These are phyloP conservation scores for Kwoniella bestiolae DNA, from an alignment of 768 basidiomycete species.

Conservation along the genomic window DNA sequence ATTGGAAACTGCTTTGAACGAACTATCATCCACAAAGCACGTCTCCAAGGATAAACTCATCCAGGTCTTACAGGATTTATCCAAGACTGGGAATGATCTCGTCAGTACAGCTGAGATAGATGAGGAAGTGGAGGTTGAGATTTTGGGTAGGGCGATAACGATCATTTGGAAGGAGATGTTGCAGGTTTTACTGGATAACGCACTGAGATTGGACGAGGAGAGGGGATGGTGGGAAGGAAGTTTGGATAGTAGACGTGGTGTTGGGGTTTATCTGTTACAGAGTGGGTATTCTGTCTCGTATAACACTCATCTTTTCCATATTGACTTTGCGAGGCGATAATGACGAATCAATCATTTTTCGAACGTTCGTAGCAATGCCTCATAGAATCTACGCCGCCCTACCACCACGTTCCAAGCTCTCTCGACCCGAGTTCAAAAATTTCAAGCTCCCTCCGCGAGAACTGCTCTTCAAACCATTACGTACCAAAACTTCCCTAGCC, in stretches of 20 bases:
- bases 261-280: slow-evolving; percentile 74
- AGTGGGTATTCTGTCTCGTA: slow-evolving; percentile 66
- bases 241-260: slow-evolving; percentile 65
- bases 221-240: slow-evolving; percentile 83
- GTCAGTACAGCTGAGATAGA: slow-evolving; percentile 26
- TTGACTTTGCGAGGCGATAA: too few relatives aligned
- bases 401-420: slow-evolving; percentile 36
- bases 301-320: too few relatives aligned
- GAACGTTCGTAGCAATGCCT: slow-evolving; percentile 33
- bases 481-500: slow-evolving; percentile 32
- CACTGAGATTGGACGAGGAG: slow-evolving; percentile 72
- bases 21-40: slow-evolving; percentile 40
- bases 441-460: slow-evolving; percentile 45
- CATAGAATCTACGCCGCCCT: slow-evolving; percentile 43
- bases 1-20: slow-evolving; percentile 42
- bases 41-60: slow-evolving; percentile 36
- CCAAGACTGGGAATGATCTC: background rate
- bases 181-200: slow-evolving; percentile 69
- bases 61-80: slow-evolving; percentile 36
- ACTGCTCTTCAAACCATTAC: slow-evolving; percentile 40
- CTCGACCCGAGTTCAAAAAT: slow-evolving; percentile 32
- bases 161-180: slow-evolving; percentile 62
- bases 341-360: too few relatives aligned
- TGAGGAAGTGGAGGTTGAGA: slow-evolving; percentile 43
- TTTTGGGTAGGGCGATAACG: slow-evolving; percentile 50